phyloP scores from a whole-genome alignment of 345 rosid genomes.

The Pugionium cornutum region DNA sequence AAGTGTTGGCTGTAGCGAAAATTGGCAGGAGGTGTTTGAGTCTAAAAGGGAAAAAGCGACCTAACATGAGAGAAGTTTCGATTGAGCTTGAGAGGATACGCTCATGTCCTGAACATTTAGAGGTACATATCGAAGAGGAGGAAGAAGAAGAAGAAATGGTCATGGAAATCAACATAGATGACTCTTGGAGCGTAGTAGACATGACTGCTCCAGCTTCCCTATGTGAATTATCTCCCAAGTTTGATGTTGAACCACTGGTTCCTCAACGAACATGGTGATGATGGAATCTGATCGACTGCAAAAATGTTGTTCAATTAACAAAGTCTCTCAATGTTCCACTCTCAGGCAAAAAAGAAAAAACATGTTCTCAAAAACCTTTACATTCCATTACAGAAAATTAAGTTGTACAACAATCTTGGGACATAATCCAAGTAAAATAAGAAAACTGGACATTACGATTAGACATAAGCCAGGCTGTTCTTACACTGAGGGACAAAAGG shows the following conservation, averaged over 20 bases:
- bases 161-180: conserved; percentile 29
- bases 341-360: neutral
- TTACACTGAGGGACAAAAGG: no score
- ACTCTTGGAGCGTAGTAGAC: conserved; percentile 31
- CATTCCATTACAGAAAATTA: conserved; percentile 23
- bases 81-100: conserved; percentile 40
- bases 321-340: neutral
- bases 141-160: conserved; percentile 31
- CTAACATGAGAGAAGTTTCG: conserved; percentile 47
- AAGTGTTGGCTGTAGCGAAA: conserved; percentile 36
- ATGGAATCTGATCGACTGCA: conserved; percentile 5
- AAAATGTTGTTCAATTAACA: conserved; percentile 7
- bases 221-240: conserved; percentile 14
- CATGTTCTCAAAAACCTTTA: conserved; percentile 16
- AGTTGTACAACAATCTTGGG: conserved; percentile 25
- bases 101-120: conserved; percentile 18
- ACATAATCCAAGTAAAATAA: conserved; percentile 19
- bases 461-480: conserved; percentile 17
- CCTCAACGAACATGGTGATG: conserved; percentile 31
- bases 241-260: conserved; percentile 23
- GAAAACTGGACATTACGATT: conserved; percentile 1
- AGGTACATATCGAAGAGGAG: conserved; percentile 21
- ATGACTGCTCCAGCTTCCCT: conserved; percentile 34
- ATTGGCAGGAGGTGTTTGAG: conserved; percentile 44
- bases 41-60: conserved; percentile 43